Evolutionary conservation across 2,329 filamentous ascomycete species (phyloP), one percentile per base, ranked within the genome.

Genomic region (Scolecobasidium constrictum): DNA sequence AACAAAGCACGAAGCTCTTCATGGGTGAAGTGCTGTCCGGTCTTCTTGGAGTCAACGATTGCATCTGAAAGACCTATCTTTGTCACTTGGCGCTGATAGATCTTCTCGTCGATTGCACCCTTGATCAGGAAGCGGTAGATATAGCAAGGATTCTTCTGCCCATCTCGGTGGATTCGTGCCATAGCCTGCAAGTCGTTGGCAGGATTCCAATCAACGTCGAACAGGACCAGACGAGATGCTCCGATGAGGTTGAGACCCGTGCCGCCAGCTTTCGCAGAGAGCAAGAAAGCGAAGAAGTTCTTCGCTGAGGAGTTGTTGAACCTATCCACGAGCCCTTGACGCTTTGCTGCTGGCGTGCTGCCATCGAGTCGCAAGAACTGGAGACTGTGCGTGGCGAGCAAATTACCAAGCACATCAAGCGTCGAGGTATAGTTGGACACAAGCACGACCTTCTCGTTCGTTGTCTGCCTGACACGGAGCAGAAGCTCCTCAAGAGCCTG

Each of bases 351-450:
- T 1, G 80, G 76, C 0, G 78, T 83, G 17, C 71, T 75, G 21
- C 81, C 81, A 51, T 86, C 81, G 1, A 86, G 70, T 4, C 81
- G 77, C n/a, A 82, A 66, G 53, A 73, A 82, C 2, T 68, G 66
- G 45, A 83, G 71, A 2, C 70, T 72, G 13, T 81, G 65, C 2
- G 76, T 73, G 2, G 67, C 64, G 3, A 85, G 66, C 2, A 84
- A 68, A 3, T 68, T 71, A 35, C 72, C 73, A 3, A 86, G 71
- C 47, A 85, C 68, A 50, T 82, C 77, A 7, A 86, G 69, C 0
- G 81, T 86, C 7, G 77, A 76, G 0, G 81, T 86, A 55, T 83
- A 85, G 53, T 85, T 84, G 16, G 80, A 84, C n/a, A 86, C 79
- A 6, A 86, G 67, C 7, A 86, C 78, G 18, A 86, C 73, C 52